Base-by-base conservation (phyloP, 768 basidiomycete genomes). In the Plicaturopsis crispa region DNA sequence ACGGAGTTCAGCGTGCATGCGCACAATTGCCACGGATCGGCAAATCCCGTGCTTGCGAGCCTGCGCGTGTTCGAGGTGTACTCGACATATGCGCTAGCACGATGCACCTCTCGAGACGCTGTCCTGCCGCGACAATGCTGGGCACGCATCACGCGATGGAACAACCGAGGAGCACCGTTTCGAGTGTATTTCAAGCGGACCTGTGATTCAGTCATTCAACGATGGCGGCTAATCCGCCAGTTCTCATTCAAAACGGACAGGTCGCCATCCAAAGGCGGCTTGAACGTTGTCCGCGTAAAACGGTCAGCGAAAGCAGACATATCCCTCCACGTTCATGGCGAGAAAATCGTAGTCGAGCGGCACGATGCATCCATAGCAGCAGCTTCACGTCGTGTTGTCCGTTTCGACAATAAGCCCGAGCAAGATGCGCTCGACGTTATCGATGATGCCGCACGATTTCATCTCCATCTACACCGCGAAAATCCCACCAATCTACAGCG, bases 1-100 rank as follows among this genome's bases (percentile, higher is more conserved):
- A 78, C 70, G 6, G 75, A 80, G 44, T 67, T 84, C 43, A 70
- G 67, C 28, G 33, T 84, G 16, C 79, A 83, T 50, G 59, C 66
- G 16, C 79, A 83, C 53, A 81, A 83, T 52, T 65, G 65, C 43
- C 60, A 60, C n/a, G 71, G 70, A 16, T 80, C 80, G 5, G 56
- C 61, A 34, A 84, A 83, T 44, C 71, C 73, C 2, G 40, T 65
- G 14, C 55, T 80, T 10, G 73, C 71, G 18, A 65, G 50, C 24
- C 67, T 71, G n/a, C 58, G 69, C 22, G 76, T 72, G 22, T 61
- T 62, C 22, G 69, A 73, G 35, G 71, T 78, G 4, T 62, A 74
- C 36, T 59, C 78, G 3, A 78, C 79, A 2, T 80, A 72, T 72
- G 80, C 69, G 39, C 59, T 71, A 35, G 73, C 72, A 32, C 62